A percentile compares a stretch with the other conserved stretches of the same genome.
These are phyloP conservation scores for Coniella vitis DNA, from an alignment of 2,329 filamentous ascomycete species.

Conservation along the genomic window DNA sequence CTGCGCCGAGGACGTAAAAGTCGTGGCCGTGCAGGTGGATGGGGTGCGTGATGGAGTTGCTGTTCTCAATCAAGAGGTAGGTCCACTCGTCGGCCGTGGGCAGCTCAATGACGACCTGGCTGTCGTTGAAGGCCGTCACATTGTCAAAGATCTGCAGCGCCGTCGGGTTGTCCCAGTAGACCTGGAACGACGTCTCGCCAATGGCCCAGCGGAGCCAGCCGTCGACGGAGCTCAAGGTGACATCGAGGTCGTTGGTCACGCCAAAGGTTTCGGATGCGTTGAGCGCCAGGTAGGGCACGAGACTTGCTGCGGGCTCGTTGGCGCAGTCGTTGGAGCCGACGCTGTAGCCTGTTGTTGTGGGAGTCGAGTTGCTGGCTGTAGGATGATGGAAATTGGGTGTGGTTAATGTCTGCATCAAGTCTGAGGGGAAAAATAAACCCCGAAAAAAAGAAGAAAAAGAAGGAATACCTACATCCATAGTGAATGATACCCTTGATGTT, in stretches of 20 bases:
- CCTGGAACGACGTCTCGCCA: constrained; percentile 22
- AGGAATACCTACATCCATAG: constrained; percentile 15
- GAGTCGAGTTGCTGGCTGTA: constrained; percentile 20
- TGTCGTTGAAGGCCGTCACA: constrained; percentile 9
- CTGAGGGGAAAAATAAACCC: too few species aligned
- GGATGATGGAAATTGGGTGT: too few species aligned
- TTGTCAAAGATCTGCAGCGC: constrained; percentile 19
- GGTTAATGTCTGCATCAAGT: too few species aligned
- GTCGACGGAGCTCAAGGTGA: constrained; percentile 21
- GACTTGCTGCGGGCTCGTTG: constrained; percentile 20
- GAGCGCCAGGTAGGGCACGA: constrained; percentile 20
- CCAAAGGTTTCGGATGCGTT: constrained; percentile 13
- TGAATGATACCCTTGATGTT: constrained; percentile 20
- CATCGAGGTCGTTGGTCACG: constrained; percentile 33
- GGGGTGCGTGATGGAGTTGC: constrained; percentile 28
- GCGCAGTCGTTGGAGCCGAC: constrained; percentile 15
- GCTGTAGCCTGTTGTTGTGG: constrained; percentile 3
- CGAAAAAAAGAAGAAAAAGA: neutral
- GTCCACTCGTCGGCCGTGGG: constrained; percentile 5
- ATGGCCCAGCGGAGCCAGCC: constrained; percentile 23
- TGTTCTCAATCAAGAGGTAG: constrained; percentile 5
- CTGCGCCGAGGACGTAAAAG: constrained; percentile 36
- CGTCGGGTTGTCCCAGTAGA: constrained; percentile 17
- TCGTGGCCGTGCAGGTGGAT: constrained; percentile 47
- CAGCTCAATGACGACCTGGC: neutral